Evolutionary conservation across 345 rosid species (phyloP).

Genomic region (Abelmoschus esculentus): DNA sequence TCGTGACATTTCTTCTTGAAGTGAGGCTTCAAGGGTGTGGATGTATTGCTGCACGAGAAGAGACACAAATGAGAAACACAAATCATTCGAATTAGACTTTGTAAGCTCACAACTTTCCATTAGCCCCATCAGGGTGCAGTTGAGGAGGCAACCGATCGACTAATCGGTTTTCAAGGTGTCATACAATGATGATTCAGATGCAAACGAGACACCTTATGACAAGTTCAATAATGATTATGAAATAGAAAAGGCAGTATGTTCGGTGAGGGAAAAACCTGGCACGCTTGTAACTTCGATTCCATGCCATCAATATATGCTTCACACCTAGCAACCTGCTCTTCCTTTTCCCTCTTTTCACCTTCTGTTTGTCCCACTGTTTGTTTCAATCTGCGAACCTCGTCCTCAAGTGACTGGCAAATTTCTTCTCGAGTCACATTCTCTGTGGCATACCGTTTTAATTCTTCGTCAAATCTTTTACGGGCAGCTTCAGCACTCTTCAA

Average conservation of each 20-base stretch:
- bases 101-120: not conserved
- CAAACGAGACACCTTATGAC: not conserved
- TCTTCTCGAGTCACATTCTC: constrained; percentile 90
- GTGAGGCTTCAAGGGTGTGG: constrained; percentile 1
- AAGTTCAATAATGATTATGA: constrained; percentile 7
- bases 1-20: constrained; percentile 1
- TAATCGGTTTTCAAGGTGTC: not conserved
- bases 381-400: constrained; percentile 72
- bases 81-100: not conserved
- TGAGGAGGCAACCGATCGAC: not conserved
- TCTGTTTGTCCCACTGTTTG: constrained; percentile 85
- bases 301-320: constrained; percentile 91
- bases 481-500: constrained; percentile 82
- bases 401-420: constrained; percentile 85
- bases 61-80: not conserved
- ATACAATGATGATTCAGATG: not conserved
- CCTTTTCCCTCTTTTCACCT: constrained; percentile 91
- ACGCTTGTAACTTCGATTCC: constrained; percentile 77
- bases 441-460: constrained; percentile 71
- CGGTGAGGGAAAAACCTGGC: constrained; percentile 53
- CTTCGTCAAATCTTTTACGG: constrained; percentile 88
- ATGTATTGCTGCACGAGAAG: constrained; percentile 42
- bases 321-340: constrained; percentile 83
- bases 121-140: not conserved
- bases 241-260: not conserved